These are phyloP conservation scores for Talaromyces albobiverticillius DNA, from an alignment of 2,329 filamentous ascomycete genomes.

Conservation along the genomic window DNA sequence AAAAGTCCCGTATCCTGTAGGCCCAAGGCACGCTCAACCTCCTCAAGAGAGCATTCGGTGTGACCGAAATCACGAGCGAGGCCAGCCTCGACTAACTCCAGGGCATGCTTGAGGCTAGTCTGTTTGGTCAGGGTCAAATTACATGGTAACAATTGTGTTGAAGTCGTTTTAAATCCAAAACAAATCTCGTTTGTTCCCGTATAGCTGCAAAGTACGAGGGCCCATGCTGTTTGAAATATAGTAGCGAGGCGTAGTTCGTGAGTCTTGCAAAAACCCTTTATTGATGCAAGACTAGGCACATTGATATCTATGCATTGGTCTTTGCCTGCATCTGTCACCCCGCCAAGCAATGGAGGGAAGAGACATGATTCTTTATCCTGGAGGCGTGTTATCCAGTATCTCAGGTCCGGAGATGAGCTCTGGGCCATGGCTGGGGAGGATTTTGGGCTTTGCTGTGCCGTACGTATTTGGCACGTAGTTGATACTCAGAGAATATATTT, in stretches of 20 bases:
- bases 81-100: constrained; percentile 26
- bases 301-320: not conserved
- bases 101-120: constrained; percentile 25
- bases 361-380: not conserved
- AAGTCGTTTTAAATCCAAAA: constrained; percentile 40
- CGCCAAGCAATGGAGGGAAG: not conserved
- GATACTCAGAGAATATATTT: too few species aligned
- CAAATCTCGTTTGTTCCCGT: constrained; percentile 36
- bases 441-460: not conserved
- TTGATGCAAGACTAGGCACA: not conserved
- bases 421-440: not conserved
- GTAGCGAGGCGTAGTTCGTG: constrained; percentile 21
- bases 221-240: constrained; percentile 38
- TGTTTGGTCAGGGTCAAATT: constrained; percentile 26
- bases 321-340: not conserved
- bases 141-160: constrained; percentile 40
- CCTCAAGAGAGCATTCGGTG: constrained; percentile 50
- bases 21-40: constrained; percentile 28
- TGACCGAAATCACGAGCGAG: constrained; percentile 41
- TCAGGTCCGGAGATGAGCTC: not conserved
- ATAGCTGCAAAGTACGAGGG: constrained; percentile 33
- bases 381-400: not conserved
- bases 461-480: not conserved
- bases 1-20: not conserved
- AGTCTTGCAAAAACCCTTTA: not conserved